phyloP scores from a whole-genome alignment of 495 filamentous ascomycete species.

The Neurospora sp. region DNA sequence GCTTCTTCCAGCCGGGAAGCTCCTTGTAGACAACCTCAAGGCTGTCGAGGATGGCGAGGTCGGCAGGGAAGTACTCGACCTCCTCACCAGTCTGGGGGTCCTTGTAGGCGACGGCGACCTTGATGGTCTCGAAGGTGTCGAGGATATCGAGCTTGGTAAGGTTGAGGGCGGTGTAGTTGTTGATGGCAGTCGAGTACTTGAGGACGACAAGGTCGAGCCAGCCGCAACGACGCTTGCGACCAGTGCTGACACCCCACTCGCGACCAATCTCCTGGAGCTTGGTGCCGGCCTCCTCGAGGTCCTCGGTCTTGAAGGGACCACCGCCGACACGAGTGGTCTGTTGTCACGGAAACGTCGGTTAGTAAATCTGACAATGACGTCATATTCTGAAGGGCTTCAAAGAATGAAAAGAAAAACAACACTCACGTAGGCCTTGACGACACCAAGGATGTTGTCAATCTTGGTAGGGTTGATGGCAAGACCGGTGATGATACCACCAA shows the following conservation, averaged over 20 bases:
- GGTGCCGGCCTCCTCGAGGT: constrained; percentile 43
- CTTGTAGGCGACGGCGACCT: constrained; percentile 66
- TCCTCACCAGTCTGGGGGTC: constrained; percentile 32
- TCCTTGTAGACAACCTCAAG: constrained; percentile 60
- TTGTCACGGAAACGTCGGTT: not conserved
- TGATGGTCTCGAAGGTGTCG: constrained; percentile 71
- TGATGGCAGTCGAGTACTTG: constrained; percentile 61
- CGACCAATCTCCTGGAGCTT: constrained; percentile 38
- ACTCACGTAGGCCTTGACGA: constrained; percentile 63
- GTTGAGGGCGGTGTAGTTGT: constrained; percentile 71
- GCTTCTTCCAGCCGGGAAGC: constrained; percentile 67
- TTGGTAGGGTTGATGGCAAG: constrained; percentile 46
- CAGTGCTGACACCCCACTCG: constrained; percentile 70
- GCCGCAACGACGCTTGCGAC: constrained; percentile 73
- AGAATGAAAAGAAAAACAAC: not conserved
- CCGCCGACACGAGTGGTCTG: constrained; percentile 61
- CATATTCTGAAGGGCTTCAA: not conserved
- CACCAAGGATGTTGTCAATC: constrained; percentile 59
- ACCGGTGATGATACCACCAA: constrained; percentile 70
- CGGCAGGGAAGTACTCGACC: constrained; percentile 30
- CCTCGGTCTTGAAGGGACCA: constrained; percentile 81
- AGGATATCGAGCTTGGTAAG: constrained; percentile 81
- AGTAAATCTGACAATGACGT: not conserved
- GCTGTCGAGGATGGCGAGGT: constrained; percentile 20
- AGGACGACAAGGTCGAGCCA: constrained; percentile 88